These are phyloP conservation scores for Talaromyces borbonicus DNA, from an alignment of 495 filamentous ascomycete species.

Conservation along the genomic window DNA sequence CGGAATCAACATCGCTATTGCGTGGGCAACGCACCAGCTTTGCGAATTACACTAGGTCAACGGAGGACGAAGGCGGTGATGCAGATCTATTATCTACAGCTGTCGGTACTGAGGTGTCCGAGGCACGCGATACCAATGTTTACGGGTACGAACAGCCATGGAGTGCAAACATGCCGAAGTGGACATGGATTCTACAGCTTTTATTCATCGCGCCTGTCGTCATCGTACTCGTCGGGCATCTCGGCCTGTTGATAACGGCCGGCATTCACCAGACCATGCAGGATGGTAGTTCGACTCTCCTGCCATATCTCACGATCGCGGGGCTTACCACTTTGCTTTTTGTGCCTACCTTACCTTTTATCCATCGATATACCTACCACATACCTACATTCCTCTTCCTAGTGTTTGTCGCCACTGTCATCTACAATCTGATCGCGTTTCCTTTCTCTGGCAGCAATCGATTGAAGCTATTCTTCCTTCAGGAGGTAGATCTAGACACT, in stretches of 20 bases:
- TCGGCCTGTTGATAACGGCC: conserved; percentile 61
- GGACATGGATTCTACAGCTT: conserved; percentile 82
- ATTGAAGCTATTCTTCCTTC: conserved; percentile 80
- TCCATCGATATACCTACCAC: conserved; percentile 78
- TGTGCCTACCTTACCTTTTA: conserved; percentile 70
- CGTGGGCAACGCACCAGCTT: conserved; percentile 58
- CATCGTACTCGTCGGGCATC: conserved; percentile 63
- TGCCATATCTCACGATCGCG: conserved; percentile 62
- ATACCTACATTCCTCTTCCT: conserved; percentile 67
- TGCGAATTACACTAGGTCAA: conserved; percentile 50
- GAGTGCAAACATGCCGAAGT: conserved; percentile 67
- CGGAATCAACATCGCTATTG: conserved; percentile 74
- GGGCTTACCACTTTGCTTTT: conserved; percentile 60
- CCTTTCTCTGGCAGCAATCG: conserved; percentile 73
- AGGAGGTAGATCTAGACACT: conserved; percentile 68
- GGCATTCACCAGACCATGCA: conserved; percentile 70
- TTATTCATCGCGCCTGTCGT: conserved; percentile 67
- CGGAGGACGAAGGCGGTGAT: conserved; percentile 20
- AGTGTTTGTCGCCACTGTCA: conserved; percentile 63
- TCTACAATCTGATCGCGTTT: conserved; percentile 83
- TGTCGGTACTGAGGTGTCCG: conserved; percentile 21
- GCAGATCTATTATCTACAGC: conserved; percentile 7
- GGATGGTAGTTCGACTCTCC: conserved; percentile 57
- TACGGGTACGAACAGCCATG: conserved; percentile 79
- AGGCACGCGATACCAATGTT: conserved; percentile 33